phyloP scores from a whole-genome alignment of 2,329 filamentous ascomycete genomes.

The Diaporthe citrichinensis region DNA sequence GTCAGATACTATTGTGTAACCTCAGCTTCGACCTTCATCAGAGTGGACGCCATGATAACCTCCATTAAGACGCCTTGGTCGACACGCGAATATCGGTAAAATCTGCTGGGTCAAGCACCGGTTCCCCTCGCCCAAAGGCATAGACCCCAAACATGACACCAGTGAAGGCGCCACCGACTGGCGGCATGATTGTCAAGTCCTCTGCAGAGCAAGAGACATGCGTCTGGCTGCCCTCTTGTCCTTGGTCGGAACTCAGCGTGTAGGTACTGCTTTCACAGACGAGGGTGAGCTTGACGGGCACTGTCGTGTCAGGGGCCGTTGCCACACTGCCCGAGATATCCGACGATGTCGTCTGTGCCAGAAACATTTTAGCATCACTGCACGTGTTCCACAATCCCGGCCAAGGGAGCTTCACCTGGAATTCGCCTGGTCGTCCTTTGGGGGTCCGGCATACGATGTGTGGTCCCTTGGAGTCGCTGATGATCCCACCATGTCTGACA shows the following conservation, averaged over 20 bases:
- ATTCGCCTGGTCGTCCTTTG: slow-evolving; percentile 43
- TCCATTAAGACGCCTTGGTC: neutral
- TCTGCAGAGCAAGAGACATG: slow-evolving; percentile 35
- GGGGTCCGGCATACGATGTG: slow-evolving; percentile 45
- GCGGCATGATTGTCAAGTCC: slow-evolving; percentile 48
- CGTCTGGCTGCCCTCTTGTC: neutral
- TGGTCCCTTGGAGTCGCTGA: slow-evolving; percentile 35
- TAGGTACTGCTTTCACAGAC: slow-evolving; percentile 27
- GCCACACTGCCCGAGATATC: slow-evolving; percentile 14
- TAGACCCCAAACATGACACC: slow-evolving; percentile 52
- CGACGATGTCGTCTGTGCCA: slow-evolving; percentile 36
- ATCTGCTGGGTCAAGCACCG: slow-evolving; percentile 50
- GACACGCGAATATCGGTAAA: slow-evolving; percentile 46
- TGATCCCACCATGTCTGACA: slow-evolving; percentile 45
- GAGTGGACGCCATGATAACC: neutral
- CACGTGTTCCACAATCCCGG: neutral
- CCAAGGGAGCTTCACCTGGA: slow-evolving; percentile 41
- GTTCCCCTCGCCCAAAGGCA: slow-evolving; percentile 48
- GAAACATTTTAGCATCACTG: neutral
- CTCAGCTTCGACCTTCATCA: too few species aligned
- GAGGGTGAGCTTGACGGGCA: slow-evolving; percentile 12
- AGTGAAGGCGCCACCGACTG: slow-evolving; percentile 50
- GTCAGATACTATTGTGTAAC: neutral
- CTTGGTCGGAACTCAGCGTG: neutral
- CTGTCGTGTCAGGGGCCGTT: neutral